Percentiles rank a stretch among this genome's conserved stretches.
These are phyloP conservation scores for Yamadazyma oceani DNA, from an alignment of 1,139 yeast species.

Conservation along the genomic window DNA sequence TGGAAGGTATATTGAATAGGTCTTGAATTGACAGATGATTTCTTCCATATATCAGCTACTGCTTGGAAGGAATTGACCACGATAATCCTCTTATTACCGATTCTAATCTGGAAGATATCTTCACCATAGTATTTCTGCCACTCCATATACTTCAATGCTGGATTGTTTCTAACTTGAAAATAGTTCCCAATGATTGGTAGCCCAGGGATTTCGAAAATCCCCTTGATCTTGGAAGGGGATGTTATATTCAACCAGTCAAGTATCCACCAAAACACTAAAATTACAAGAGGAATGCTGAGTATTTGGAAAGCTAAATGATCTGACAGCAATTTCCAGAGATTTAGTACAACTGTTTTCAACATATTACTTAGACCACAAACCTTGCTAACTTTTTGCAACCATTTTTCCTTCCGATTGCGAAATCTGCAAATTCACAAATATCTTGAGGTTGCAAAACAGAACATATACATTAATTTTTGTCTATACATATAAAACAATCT, in stretches of 20 bases:
- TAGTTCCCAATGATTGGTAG: conserved; percentile 57
- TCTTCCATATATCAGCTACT: conserved; percentile 54
- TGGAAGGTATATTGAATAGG: conserved; percentile 72
- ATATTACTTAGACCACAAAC: not conserved
- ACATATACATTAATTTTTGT: not conserved
- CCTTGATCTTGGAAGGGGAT: conserved; percentile 29
- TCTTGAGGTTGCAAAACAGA: not conserved
- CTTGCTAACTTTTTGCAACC: conserved; percentile 1
- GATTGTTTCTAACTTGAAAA: conserved; percentile 47
- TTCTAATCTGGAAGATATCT: conserved; percentile 57
- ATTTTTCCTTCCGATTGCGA: not conserved
- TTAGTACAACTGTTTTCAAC: not conserved
- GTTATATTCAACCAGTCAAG: not conserved
- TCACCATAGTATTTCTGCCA: conserved; percentile 48
- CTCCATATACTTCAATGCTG: conserved; percentile 48
- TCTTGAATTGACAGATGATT: conserved; percentile 58
- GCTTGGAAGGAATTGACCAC: conserved; percentile 65
- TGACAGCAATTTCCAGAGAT: not conserved
- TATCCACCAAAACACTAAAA: not conserved
- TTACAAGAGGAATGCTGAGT: not conserved
- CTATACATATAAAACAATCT: too few species aligned
- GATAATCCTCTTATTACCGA: conserved; percentile 57
- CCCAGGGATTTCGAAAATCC: conserved; percentile 44
- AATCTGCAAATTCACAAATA: not conserved
- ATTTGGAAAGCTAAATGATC: not conserved